Conservation (phyloP, 768 basidiomycete genomes). For the Gloeophyllum trabeum region DNA sequence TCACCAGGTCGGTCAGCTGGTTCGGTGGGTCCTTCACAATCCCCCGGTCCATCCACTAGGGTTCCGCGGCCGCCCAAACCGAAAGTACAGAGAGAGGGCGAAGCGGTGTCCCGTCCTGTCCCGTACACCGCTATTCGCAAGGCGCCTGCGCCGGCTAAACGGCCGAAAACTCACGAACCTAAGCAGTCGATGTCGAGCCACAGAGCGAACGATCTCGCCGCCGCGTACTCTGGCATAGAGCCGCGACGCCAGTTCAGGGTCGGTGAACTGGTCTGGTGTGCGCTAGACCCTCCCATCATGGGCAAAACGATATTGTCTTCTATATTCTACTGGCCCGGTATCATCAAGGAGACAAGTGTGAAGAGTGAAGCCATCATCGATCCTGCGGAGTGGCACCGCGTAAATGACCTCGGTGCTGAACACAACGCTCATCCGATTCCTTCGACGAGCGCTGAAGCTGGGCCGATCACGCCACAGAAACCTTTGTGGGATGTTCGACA, state of each 20-base stretch:
- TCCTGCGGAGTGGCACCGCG: too few relatives aligned
- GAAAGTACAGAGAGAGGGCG: neutral
- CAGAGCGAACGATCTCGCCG: constrained; percentile 53
- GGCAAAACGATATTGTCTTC: constrained; percentile 20
- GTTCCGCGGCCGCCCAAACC: neutral
- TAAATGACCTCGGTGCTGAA: too few relatives aligned
- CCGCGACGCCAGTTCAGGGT: constrained; percentile 53
- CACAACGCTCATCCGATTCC: too few relatives aligned
- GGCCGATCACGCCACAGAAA: constrained; percentile 8
- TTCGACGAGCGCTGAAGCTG: constrained; percentile 5
- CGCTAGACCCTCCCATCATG: constrained; percentile 37
- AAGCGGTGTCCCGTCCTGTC: constrained; percentile 1
- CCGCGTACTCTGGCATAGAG: constrained; percentile 33
- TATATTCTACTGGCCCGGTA: constrained; percentile 68
- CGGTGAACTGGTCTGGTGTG: constrained; percentile 66
- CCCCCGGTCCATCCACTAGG: neutral
- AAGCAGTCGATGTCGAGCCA: constrained; percentile 46
- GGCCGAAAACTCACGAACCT: constrained; percentile 18
- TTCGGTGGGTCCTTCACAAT: too few relatives aligned
- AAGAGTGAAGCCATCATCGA: constrained; percentile 33
- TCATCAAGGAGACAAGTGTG: constrained; percentile 47
- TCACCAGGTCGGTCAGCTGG: constrained; percentile 20
- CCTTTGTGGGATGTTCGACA: constrained; percentile 50
- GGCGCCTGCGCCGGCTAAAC: constrained; percentile 21
- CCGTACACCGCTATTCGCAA: constrained; percentile 32